phyloP scores from a whole-genome alignment of 1,139 yeast species.

The Geotrichum macrosporum region DNA sequence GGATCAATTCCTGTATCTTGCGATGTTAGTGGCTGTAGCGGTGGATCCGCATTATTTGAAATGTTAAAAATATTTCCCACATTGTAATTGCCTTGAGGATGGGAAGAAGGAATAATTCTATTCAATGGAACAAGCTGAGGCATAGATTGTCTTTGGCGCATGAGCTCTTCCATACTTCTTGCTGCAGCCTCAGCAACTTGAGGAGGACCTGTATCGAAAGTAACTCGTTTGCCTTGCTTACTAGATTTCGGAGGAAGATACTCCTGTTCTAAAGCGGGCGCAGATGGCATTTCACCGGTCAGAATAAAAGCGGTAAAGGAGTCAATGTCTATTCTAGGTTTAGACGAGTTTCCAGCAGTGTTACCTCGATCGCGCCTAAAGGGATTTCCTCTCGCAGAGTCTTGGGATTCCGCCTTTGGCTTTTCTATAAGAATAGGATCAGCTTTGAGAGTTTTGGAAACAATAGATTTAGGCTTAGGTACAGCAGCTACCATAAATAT shows the following conservation, averaged over 20 bases:
- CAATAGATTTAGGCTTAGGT: slow-evolving; percentile 39
- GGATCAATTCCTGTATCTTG: slow-evolving; percentile 22
- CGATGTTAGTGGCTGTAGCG: slow-evolving; percentile 15
- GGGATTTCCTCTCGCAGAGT: slow-evolving; percentile 29
- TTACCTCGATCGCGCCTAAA: slow-evolving; percentile 28
- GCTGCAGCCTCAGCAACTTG: slow-evolving; percentile 42
- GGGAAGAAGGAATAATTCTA: slow-evolving; percentile 5
- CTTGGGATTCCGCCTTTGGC: slow-evolving; percentile 16
- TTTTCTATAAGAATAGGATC: slow-evolving; percentile 19
- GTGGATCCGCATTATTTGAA: not conserved
- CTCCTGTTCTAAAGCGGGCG: slow-evolving; percentile 5
- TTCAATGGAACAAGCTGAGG: slow-evolving; percentile 17
- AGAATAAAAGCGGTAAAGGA: slow-evolving; percentile 38
- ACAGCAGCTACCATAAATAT: slow-evolving; percentile 33
- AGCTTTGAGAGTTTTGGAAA: slow-evolving; percentile 34
- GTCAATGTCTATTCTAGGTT: slow-evolving; percentile 36
- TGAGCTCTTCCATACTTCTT: slow-evolving; percentile 39
- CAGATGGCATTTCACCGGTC: slow-evolving; percentile 35
- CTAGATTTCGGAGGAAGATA: slow-evolving; percentile 20
- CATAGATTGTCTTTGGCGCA: slow-evolving; percentile 33
- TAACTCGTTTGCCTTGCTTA: slow-evolving; percentile 36
- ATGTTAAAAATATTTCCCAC: slow-evolving; percentile 19
- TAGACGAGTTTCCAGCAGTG: slow-evolving; percentile 16
- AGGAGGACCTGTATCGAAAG: slow-evolving; percentile 39
- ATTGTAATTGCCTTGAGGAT: slow-evolving; percentile 20